Base-by-base conservation (phyloP, 495 filamentous ascomycete species). In the Antarctomyces pellizariae region DNA sequence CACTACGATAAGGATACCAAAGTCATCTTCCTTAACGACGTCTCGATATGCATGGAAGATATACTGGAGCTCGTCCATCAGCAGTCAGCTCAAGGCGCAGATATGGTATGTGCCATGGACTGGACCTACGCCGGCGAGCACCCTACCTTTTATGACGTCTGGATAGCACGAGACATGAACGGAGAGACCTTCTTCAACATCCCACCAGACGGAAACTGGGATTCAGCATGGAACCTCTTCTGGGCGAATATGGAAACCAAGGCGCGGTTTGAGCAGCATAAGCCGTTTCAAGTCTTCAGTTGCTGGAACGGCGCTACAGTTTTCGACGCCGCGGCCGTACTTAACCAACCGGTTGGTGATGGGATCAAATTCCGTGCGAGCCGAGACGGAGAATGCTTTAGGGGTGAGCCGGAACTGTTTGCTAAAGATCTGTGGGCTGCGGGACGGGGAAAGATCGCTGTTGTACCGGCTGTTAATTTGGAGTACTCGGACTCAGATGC, bases 81-180 rank as follows among this genome's bases (percentile, higher is more conserved):
- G 30, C 48, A 46, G 12, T 21, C 15, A 4, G 29, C 25, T 7
- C 59, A 56, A 11, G 31, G 39, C 6, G 60, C 61, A 8, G 47
- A 61, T 39, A 58, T 63, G 54, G 49, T 46, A 3, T 66, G 60
- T 37, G 54, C 45, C 5, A 57, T 66, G 48, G 60, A 63, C 37
- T 66, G 60, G 57, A 48, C 44, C 12, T 47, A 47, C 35, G 38
- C 43, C 12, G 50, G 42, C 2, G 34, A 34, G 2, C 22, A 48
- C 13, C 50, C 48, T 2, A 48, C 45, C 11, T 64, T 63, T 37
- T 58, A 60, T 36, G 61, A 65, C 34, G 41, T 56, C 10, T 62
- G 56, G 55, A 43, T 59, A 13, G 55, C 54, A 7, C 52, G 61
- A 25, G 46, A 36, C 18, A 46, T 65, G 29, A 43, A 31, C 5